These are phyloP conservation scores for Reticulascus tulasneorum DNA, from an alignment of 2,329 filamentous ascomycete genomes.

Conservation along the genomic window DNA sequence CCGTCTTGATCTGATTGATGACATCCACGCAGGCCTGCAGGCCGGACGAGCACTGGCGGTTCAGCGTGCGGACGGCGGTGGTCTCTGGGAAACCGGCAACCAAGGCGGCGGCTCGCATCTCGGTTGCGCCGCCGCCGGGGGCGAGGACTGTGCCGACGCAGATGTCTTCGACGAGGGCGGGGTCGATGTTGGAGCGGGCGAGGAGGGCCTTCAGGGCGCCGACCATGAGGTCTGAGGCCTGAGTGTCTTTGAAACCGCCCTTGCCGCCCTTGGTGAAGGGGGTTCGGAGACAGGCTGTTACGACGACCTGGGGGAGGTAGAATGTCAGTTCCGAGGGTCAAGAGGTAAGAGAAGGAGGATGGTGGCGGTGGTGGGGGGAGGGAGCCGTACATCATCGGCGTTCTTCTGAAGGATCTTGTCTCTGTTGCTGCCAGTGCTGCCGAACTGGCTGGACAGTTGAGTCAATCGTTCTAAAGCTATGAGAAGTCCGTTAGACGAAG, in stretches of 20 bases:
- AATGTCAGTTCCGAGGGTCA: conserved; percentile 19
- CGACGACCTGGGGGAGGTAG: conserved; percentile 61
- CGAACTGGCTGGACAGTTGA: conserved; percentile 61
- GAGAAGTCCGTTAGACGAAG: not conserved
- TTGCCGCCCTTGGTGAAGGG: conserved; percentile 90
- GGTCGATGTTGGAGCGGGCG: conserved; percentile 83
- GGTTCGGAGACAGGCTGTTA: conserved; percentile 88
- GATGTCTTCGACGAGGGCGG: conserved; percentile 83
- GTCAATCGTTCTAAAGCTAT: conserved; percentile 54
- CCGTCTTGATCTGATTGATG: conserved; percentile 83
- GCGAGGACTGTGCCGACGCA: conserved; percentile 87
- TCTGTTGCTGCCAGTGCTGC: conserved; percentile 42
- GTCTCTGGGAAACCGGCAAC: conserved; percentile 86
- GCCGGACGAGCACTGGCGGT: conserved; percentile 91
- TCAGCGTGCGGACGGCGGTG: conserved; percentile 81
- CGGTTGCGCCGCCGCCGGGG: conserved; percentile 90
- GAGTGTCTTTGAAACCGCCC: conserved; percentile 93
- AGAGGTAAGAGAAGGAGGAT: not conserved
- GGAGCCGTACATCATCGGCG: conserved; percentile 57
- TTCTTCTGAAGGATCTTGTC: conserved; percentile 61
- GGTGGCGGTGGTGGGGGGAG: not conserved
- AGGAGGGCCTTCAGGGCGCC: conserved; percentile 80
- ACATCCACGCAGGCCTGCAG: conserved; percentile 91
- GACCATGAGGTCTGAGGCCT: conserved; percentile 77
- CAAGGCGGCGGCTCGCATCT: conserved; percentile 89